Conservation (phyloP, 2,329 filamentous ascomycete genomes). For the Byssochlamys sp. region DNA sequence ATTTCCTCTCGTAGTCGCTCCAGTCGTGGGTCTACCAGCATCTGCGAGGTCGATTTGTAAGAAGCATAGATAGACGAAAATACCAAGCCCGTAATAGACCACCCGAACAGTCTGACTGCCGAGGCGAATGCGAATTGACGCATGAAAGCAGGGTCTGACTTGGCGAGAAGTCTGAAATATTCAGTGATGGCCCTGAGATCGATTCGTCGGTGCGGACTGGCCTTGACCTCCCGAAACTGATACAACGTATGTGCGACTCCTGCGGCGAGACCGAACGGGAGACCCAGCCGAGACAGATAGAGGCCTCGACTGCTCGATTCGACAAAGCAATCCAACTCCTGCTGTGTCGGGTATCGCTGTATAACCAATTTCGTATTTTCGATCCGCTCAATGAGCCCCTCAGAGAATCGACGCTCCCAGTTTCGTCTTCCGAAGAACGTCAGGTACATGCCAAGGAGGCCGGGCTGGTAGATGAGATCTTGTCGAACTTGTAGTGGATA, state of each 20-base stretch:
- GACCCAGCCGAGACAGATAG: constrained; percentile 13
- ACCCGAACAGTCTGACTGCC: constrained; percentile 11
- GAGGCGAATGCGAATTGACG: background rate
- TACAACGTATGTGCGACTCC: constrained; percentile 7
- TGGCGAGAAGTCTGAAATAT: constrained; percentile 2
- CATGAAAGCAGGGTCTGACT: constrained; percentile 4
- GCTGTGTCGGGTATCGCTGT: constrained; percentile 21
- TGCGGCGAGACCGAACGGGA: constrained; percentile 10
- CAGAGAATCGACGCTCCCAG: constrained; percentile 11
- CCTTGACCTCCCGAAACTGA: background rate
- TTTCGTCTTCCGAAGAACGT: constrained; percentile 15
- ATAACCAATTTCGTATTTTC: constrained; percentile 14
- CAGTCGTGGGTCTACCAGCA: constrained; percentile 16
- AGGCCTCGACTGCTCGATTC: constrained; percentile 11
- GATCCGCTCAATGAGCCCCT: constrained; percentile 8
- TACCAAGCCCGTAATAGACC: constrained; percentile 3
- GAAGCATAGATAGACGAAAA: constrained; percentile 4
- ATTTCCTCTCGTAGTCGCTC: constrained; percentile 13
- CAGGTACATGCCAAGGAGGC: constrained; percentile 18
- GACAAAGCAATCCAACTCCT: constrained; percentile 25
- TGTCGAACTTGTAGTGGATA: constrained; percentile 13
- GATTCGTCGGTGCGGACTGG: background rate
- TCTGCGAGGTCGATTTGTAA: constrained; percentile 6
- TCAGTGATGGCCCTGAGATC: background rate
- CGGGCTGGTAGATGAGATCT: constrained; percentile 16